Conservation (phyloP, 2,329 filamentous ascomycete genomes). For the Kalaharituber pfeilii region DNA sequence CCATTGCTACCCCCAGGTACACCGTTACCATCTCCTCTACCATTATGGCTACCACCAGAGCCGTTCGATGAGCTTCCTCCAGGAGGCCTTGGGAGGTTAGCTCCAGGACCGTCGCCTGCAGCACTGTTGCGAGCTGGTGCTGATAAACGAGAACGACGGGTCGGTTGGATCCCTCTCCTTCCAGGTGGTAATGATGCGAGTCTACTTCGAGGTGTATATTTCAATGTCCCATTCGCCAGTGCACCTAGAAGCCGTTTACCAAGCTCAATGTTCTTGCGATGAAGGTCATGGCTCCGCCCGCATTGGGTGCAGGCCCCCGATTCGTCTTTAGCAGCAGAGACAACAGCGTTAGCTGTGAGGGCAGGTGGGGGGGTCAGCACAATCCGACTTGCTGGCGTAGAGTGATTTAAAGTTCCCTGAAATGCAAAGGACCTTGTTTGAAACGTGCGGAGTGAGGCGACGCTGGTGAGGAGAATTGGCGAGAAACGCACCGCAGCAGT, state of each 20-base stretch:
- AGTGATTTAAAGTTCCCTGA: slow-evolving; percentile 18
- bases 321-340: slow-evolving; percentile 10
- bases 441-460: slow-evolving; percentile 21
- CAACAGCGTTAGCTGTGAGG: slow-evolving; percentile 18
- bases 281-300: slow-evolving; percentile 10
- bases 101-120: no score
- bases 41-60: neutral
- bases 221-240: neutral
- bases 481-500: no score
- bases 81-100: neutral
- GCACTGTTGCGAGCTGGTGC: no score
- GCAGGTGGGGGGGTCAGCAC: slow-evolving; percentile 18
- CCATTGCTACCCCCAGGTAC: slow-evolving; percentile 3
- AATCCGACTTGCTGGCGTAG: slow-evolving; percentile 11
- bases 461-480: neutral
- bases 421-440: slow-evolving; percentile 19
- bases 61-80: neutral
- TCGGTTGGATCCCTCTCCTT: neutral
- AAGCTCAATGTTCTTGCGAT: slow-evolving; percentile 13
- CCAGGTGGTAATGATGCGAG: neutral
- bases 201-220: neutral
- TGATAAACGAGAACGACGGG: no score
- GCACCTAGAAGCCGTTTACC: slow-evolving; percentile 5
- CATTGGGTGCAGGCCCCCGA: slow-evolving; percentile 14
- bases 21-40: slow-evolving; percentile 14